Conservation (phyloP, 495 filamentous ascomycete genomes). For the Aspergillus indologenus region DNA sequence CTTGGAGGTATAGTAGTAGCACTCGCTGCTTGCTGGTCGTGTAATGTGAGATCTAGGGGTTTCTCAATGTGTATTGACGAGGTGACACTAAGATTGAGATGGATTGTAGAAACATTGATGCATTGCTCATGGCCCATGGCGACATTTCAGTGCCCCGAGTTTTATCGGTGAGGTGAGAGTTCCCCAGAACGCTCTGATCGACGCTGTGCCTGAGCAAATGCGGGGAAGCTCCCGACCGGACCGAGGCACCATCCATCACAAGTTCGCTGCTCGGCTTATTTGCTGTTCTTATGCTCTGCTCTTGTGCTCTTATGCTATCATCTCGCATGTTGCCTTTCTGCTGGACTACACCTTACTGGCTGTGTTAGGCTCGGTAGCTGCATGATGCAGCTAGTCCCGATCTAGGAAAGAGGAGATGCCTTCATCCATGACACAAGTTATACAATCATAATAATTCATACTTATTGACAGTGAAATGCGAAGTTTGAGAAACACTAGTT, state of each 20-base stretch:
- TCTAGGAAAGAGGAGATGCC: too few species aligned
- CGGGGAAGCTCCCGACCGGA: conserved; percentile 30
- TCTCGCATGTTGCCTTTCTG: background rate
- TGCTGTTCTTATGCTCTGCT: background rate
- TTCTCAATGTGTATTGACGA: background rate
- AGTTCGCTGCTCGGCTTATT: background rate
- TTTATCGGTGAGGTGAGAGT: too few species aligned
- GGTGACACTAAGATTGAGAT: background rate
- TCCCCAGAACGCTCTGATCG: too few species aligned
- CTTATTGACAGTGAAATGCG: too few species aligned
- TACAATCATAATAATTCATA: too few species aligned
- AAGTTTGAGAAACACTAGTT: too few species aligned
- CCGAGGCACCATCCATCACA: conserved; percentile 25
- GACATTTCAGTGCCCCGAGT: background rate
- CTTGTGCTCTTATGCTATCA: too few species aligned
- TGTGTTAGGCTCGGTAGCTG: too few species aligned
- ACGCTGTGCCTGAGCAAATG: conserved; percentile 15
- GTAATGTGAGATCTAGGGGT: background rate
- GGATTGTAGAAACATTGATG: background rate
- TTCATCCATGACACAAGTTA: too few species aligned
- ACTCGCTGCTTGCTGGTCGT: background rate
- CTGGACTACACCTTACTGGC: background rate
- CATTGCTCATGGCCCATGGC: background rate
- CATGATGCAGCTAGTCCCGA: too few species aligned
- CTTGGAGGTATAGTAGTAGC: background rate